Percentiles rank a stretch among this genome's conserved stretches.
phyloP scores from a whole-genome alignment of 2,329 filamentous ascomycete genomes.

The Epicoccum nigrum region DNA sequence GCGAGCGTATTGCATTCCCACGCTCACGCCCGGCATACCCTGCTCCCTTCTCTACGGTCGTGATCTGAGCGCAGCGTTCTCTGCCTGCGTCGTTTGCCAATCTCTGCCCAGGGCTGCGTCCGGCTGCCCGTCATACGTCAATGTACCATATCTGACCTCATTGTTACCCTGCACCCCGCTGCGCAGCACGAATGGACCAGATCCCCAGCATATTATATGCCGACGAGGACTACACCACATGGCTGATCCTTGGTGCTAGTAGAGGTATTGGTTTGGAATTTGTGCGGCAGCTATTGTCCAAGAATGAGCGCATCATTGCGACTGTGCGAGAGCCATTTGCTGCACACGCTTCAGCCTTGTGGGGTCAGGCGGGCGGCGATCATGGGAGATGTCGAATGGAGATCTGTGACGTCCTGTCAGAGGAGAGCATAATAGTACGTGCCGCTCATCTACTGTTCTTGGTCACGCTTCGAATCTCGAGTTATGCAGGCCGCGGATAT shows the following conservation, averaged over 20 bases:
- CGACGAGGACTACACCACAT: slow-evolving; percentile 51
- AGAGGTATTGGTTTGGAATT: slow-evolving; percentile 61
- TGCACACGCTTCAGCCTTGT: slow-evolving; percentile 49
- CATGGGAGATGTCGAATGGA: slow-evolving; percentile 56
- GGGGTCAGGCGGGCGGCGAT: slow-evolving; percentile 50
- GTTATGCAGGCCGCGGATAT: neutral
- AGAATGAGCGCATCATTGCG: slow-evolving; percentile 58
- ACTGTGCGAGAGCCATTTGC: slow-evolving; percentile 55
- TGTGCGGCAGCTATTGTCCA: slow-evolving; percentile 55
- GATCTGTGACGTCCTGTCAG: slow-evolving; percentile 60
- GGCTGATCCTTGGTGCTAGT: slow-evolving; percentile 55
- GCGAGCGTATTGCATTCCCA: slow-evolving; percentile 8
- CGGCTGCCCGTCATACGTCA: slow-evolving; percentile 15
- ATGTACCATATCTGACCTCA: slow-evolving; percentile 19
- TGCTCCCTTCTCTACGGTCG: slow-evolving; percentile 3
- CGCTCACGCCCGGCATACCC: slow-evolving; percentile 6
- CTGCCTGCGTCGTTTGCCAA: slow-evolving; percentile 5
- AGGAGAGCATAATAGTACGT: slow-evolving; percentile 56
- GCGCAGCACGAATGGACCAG: slow-evolving; percentile 46
- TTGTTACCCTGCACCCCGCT: slow-evolving; percentile 15
- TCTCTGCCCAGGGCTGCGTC: neutral
- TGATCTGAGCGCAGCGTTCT: slow-evolving; percentile 3
- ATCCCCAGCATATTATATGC: slow-evolving; percentile 52
- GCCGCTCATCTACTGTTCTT: neutral
- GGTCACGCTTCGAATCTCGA: neutral